These are phyloP conservation scores for Naganishia vishniacii DNA, from an alignment of 768 basidiomycete genomes.

Conservation along the genomic window DNA sequence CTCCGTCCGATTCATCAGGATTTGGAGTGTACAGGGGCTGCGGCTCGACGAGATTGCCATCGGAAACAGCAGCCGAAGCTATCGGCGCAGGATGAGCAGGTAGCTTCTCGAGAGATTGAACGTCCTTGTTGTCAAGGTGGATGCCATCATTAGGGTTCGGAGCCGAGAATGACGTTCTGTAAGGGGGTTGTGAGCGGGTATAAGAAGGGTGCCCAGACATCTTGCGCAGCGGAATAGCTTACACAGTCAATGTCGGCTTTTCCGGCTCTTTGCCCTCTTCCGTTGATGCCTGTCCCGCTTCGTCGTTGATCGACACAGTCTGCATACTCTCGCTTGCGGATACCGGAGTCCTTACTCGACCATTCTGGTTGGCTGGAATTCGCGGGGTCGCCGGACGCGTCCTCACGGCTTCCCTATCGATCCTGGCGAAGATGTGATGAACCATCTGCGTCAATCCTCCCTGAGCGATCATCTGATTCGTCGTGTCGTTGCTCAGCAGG, in stretches of 20 bases:
- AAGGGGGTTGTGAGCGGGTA: too few species aligned
- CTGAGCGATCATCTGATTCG: constrained; percentile 97
- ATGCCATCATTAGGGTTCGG: constrained; percentile 48
- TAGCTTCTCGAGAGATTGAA: constrained; percentile 21
- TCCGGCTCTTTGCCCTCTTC: constrained; percentile 21
- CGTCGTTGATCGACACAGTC: neutral
- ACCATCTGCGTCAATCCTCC: constrained; percentile 98
- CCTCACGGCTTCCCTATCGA: constrained; percentile 28
- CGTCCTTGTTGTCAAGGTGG: constrained; percentile 28
- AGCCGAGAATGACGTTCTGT: constrained; percentile 42
- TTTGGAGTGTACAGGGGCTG: constrained; percentile 50
- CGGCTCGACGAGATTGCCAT: constrained; percentile 13
- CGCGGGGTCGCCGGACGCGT: constrained; percentile 10
- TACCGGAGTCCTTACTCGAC: constrained; percentile 1
- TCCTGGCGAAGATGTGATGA: constrained; percentile 83
- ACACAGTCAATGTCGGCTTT: constrained; percentile 27
- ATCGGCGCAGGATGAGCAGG: constrained; percentile 9
- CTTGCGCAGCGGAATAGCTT: too few species aligned
- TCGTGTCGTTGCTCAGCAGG: constrained; percentile 76
- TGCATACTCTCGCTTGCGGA: neutral
- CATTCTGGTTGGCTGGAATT: constrained; percentile 3
- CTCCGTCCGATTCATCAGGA: constrained; percentile 46
- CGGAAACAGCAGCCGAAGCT: neutral
- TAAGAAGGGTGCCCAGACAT: too few species aligned
- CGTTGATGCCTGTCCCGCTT: neutral